Evolutionary conservation across 106 monocot species (phyloP).

Genomic region (Allium cepa): DNA sequence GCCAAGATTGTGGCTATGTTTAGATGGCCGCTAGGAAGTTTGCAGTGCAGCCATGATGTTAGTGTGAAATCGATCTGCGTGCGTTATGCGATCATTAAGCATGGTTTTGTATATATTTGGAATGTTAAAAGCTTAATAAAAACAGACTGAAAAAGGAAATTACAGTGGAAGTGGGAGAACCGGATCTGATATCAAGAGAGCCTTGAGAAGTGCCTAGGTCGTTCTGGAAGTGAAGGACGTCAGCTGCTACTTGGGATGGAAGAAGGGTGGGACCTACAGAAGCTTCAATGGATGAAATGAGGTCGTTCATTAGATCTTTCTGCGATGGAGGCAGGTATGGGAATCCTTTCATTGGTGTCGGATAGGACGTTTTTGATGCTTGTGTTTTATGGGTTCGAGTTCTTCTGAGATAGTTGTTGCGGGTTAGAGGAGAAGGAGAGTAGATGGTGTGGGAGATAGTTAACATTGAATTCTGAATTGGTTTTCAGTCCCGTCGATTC

Average conservation of each 20-base stretch:
- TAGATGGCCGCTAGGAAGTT: constrained; percentile 58
- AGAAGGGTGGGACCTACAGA: constrained; percentile 46
- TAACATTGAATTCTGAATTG: neutral
- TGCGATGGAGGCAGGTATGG: constrained; percentile 53
- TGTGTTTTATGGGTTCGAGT: neutral
- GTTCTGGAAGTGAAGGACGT: constrained; percentile 49
- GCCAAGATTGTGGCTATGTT: constrained; percentile 66
- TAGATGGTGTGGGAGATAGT: neutral
- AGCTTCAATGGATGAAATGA: constrained; percentile 33
- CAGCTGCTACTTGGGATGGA: constrained; percentile 52
- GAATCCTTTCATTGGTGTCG: constrained; percentile 21
- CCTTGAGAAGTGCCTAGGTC: constrained; percentile 39
- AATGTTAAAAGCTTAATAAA: neutral
- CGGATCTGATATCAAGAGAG: constrained; percentile 51
- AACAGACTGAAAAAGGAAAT: neutral
- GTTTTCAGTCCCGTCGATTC: too few species aligned
- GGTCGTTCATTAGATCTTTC: constrained; percentile 46
- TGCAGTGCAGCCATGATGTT: constrained; percentile 79
- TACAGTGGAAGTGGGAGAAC: constrained; percentile 48
- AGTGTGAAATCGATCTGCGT: constrained; percentile 70
- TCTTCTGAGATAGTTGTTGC: neutral
- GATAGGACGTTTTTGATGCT: constrained; percentile 14
- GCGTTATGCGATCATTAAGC: neutral
- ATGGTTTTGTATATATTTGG: neutral
- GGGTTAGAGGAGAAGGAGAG: neutral